A percentile compares a stretch with the other conserved stretches of the same genome.
Conservation (phyloP, 805 yeast genomes). For the Myxozyma lipomycoides region DNA sequence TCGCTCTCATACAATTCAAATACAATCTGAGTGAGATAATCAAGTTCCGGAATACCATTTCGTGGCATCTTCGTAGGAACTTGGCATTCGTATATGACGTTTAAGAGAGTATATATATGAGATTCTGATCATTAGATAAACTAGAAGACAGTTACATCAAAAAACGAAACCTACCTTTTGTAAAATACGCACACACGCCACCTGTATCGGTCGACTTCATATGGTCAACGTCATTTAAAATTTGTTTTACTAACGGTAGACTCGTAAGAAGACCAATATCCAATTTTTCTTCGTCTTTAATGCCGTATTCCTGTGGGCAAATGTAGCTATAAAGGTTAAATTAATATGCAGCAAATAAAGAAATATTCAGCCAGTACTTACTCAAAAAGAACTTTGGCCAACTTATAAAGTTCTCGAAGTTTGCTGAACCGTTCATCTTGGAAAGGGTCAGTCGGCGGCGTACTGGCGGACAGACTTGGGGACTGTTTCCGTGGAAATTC, state of each 20-base stretch:
- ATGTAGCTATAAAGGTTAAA: constrained; percentile 40
- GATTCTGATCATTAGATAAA: constrained; percentile 65
- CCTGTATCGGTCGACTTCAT: constrained; percentile 78
- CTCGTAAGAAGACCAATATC: constrained; percentile 95
- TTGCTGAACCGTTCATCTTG: constrained; percentile 34
- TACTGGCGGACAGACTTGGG: constrained; percentile 42
- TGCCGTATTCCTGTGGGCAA: constrained; percentile 98
- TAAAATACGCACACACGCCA: constrained; percentile 83
- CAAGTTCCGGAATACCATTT: constrained; percentile 93
- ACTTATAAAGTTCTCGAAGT: constrained; percentile 79
- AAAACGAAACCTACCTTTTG: constrained; percentile 49
- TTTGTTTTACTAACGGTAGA: constrained; percentile 86
- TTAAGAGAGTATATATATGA: constrained; percentile 89
- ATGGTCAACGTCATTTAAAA: constrained; percentile 70
- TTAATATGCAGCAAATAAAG: not conserved
- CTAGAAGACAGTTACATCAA: too few species aligned
- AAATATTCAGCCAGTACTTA: constrained; percentile 39
- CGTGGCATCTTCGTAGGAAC: constrained; percentile 93
- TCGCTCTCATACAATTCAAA: constrained; percentile 84
- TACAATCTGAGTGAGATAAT: constrained; percentile 87
- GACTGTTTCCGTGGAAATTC: constrained; percentile 50
- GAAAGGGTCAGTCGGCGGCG: constrained; percentile 8
- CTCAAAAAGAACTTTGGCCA: constrained; percentile 91
- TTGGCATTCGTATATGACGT: constrained; percentile 85
- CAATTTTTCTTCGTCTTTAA: constrained; percentile 87